These are phyloP conservation scores for Yueomyces sp. DNA, from an alignment of 1,139 yeast species.

Conservation along the genomic window DNA sequence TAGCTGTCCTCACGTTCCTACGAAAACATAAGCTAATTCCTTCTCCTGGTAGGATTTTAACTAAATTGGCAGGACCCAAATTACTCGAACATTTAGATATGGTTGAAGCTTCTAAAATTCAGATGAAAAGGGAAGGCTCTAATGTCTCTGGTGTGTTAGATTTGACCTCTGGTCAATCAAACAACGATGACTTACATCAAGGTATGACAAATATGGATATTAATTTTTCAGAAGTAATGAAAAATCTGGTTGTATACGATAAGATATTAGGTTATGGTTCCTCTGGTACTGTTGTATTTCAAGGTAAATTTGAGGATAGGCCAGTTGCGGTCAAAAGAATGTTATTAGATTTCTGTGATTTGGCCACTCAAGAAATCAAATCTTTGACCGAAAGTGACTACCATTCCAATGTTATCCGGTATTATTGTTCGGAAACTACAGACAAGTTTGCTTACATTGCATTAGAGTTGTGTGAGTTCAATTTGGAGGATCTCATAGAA, in stretches of 20 bases:
- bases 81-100: background rate
- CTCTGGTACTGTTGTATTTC: slow-evolving; percentile 89
- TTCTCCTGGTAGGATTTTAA: slow-evolving; percentile 24
- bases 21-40: slow-evolving; percentile 31
- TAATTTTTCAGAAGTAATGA: slow-evolving; percentile 21
- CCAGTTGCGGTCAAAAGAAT: slow-evolving; percentile 94
- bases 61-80: slow-evolving; percentile 1
- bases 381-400: slow-evolving; percentile 88
- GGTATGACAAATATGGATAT: slow-evolving; percentile 5
- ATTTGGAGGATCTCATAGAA: slow-evolving; percentile 75
- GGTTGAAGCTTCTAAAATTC: background rate
- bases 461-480: slow-evolving; percentile 78
- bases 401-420: slow-evolving; percentile 88
- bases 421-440: slow-evolving; percentile 81
- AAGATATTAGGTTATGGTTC: slow-evolving; percentile 86
- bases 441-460: slow-evolving; percentile 89
- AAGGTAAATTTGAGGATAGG: slow-evolving; percentile 80
- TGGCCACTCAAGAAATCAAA: slow-evolving; percentile 90
- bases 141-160: background rate
- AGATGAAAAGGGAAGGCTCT: background rate
- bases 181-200: background rate
- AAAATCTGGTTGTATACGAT: slow-evolving; percentile 54
- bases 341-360: slow-evolving; percentile 84
- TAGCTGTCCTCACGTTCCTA: slow-evolving; percentile 24
- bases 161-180: background rate